phyloP scores from a whole-genome alignment of 2,329 filamentous ascomycete genomes.

The Ilyonectria destructans region DNA sequence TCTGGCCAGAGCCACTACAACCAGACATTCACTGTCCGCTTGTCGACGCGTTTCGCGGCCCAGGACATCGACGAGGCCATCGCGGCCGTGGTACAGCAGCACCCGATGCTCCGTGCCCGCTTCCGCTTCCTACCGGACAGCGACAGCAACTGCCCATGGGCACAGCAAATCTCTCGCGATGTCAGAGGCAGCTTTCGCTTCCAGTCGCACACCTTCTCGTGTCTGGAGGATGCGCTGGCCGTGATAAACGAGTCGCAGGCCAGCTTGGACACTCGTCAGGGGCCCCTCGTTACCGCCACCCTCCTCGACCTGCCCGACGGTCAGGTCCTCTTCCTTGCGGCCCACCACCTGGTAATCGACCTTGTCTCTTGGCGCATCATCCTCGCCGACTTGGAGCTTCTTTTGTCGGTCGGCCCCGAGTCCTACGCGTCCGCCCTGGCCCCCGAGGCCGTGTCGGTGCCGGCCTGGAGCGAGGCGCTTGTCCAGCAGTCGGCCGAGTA shows the following conservation, averaged over 20 bases:
- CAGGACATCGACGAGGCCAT: not conserved
- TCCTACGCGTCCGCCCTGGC: not conserved
- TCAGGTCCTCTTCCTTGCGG: conserved; percentile 50
- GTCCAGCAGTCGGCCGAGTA: not conserved
- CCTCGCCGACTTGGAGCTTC: conserved; percentile 59
- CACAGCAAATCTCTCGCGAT: not conserved
- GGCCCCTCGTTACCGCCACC: not conserved
- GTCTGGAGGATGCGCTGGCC: not conserved
- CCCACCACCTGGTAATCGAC: conserved; percentile 57
- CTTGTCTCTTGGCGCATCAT: conserved; percentile 62
- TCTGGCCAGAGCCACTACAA: not conserved
- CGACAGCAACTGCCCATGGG: not conserved
- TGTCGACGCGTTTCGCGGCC: not conserved
- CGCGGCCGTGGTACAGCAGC: not conserved
- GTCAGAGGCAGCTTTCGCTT: not conserved
- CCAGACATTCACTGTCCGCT: not conserved
- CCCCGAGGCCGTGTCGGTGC: not conserved
- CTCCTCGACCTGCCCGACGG: not conserved
- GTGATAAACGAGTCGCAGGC: not conserved
- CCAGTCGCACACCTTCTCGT: not conserved
- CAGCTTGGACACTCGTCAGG: not conserved
- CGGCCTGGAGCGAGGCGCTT: conserved; percentile 3
- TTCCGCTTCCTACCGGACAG: not conserved
- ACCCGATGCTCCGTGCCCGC: not conserved
- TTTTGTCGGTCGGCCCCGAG: conserved; percentile 34